phyloP scores from a whole-genome alignment of 768 basidiomycete species.

The Holtermanniella nyarrowii region DNA sequence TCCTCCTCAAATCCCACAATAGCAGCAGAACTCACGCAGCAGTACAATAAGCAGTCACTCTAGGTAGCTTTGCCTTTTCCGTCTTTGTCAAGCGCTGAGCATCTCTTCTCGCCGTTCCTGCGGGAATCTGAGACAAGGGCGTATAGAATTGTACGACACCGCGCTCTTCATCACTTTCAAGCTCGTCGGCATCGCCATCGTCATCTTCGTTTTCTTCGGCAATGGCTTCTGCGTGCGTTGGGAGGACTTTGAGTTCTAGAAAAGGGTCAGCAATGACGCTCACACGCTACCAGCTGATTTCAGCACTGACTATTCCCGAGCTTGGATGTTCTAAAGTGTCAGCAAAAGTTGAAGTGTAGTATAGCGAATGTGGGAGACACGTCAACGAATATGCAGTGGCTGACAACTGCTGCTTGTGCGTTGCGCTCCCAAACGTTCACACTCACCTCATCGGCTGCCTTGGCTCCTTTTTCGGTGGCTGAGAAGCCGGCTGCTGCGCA shows the following conservation, averaged over 20 bases:
- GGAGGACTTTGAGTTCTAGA: conserved; percentile 39
- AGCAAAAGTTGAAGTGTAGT: background rate
- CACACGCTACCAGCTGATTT: background rate
- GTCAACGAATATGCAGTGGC: background rate
- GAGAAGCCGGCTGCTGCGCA: conserved; percentile 20
- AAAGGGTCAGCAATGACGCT: no score
- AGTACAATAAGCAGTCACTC: conserved; percentile 94
- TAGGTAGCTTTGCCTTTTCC: conserved; percentile 77
- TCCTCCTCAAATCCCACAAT: background rate
- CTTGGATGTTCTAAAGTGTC: conserved; percentile 34
- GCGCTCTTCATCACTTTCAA: conserved; percentile 17
- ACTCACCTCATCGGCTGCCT: conserved; percentile 39
- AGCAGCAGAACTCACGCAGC: conserved; percentile 53
- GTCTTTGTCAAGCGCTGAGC: conserved; percentile 83
- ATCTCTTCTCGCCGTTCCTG: conserved; percentile 84
- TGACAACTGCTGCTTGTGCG: background rate
- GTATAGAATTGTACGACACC: conserved; percentile 65
- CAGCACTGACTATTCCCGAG: conserved; percentile 28
- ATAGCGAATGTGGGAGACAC: background rate
- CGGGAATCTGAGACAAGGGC: conserved; percentile 85
- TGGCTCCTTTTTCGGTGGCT: conserved; percentile 30
- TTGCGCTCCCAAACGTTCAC: background rate
- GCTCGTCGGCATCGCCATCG: conserved; percentile 15
- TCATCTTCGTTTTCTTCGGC: conserved; percentile 38
- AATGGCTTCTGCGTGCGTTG: conserved; percentile 33